Evolutionary conservation across 1,284 basidiomycete species (phyloP).

Genomic region (Ganoderma multipileum): DNA sequence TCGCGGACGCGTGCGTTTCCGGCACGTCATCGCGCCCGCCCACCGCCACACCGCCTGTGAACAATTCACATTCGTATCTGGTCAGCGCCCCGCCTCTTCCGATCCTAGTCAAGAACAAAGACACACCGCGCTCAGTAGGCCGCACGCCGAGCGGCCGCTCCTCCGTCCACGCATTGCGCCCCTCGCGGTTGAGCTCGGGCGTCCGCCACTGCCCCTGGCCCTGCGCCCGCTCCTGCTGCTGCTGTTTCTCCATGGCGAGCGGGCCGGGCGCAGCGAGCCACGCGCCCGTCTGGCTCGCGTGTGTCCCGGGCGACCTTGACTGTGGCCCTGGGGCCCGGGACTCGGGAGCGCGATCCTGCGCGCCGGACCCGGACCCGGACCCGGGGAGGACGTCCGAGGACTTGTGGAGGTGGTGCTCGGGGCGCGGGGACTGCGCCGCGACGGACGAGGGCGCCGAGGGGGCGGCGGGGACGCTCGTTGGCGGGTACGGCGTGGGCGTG

Average conservation of each 20-base stretch:
- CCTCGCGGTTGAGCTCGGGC: too few species aligned
- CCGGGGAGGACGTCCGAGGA: slow-evolving; percentile 38
- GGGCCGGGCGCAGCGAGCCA: too few species aligned
- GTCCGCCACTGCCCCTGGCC: not conserved
- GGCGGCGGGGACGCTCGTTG: too few species aligned
- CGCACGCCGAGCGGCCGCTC: slow-evolving; percentile 50
- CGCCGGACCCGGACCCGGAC: slow-evolving; percentile 18
- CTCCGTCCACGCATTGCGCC: slow-evolving; percentile 42
- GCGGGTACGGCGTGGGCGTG: not conserved
- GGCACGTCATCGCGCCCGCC: slow-evolving; percentile 50
- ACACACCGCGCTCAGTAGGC: slow-evolving; percentile 46
- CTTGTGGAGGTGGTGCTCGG: slow-evolving; percentile 41
- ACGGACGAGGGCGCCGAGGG: too few species aligned
- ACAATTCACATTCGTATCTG: not conserved
- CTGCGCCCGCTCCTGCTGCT: not conserved
- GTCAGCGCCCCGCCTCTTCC: not conserved
- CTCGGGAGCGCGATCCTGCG: too few species aligned
- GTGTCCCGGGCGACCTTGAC: too few species aligned
- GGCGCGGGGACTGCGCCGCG: slow-evolving; percentile 26
- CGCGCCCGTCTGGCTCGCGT: slow-evolving; percentile 4
- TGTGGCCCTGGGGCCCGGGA: too few species aligned
- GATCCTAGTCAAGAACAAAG: not conserved
- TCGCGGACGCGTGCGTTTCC: slow-evolving; percentile 49
- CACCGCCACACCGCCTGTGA: slow-evolving; percentile 52
- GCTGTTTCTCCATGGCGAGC: slow-evolving; percentile 14